phyloP scores from a whole-genome alignment of 176 grass and related monocot species.

The Chloris gayana region DNA sequence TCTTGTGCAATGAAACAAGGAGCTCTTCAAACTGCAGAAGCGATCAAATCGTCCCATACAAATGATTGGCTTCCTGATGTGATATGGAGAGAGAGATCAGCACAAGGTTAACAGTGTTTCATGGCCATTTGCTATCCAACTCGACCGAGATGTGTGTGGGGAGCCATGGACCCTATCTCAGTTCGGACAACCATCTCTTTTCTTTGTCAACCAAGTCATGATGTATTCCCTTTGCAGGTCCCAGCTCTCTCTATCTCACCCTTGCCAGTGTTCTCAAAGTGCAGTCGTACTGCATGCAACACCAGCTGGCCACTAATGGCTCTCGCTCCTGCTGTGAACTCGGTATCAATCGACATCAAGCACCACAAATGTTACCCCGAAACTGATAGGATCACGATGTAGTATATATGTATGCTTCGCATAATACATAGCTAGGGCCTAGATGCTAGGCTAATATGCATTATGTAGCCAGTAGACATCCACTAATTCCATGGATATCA shows the following conservation, averaged over 20 bases:
- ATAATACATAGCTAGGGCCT: too few species aligned
- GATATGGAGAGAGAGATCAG: not conserved
- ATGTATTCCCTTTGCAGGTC: not conserved
- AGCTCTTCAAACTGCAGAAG: not conserved
- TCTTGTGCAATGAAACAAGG: not conserved
- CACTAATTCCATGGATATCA: too few species aligned
- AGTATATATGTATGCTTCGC: too few species aligned
- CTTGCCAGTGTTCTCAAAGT: not conserved
- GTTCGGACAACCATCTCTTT: too few species aligned
- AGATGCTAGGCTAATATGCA: too few species aligned
- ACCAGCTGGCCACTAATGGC: too few species aligned
- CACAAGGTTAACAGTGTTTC: not conserved
- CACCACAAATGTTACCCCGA: not conserved
- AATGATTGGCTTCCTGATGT: slow-evolving; percentile 19
- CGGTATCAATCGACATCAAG: slow-evolving; percentile 7
- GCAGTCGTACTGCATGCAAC: not conserved
- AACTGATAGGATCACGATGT: not conserved
- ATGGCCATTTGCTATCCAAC: not conserved
- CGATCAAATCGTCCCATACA: not conserved
- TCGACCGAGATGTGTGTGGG: not conserved
- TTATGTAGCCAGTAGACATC: too few species aligned
- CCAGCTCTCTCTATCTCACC: not conserved
- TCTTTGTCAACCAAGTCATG: not conserved
- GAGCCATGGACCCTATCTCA: not conserved
- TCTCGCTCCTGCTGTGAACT: not conserved